Conservation (phyloP, 2,329 filamentous ascomycete species). For the Fusarium sambucinum region DNA sequence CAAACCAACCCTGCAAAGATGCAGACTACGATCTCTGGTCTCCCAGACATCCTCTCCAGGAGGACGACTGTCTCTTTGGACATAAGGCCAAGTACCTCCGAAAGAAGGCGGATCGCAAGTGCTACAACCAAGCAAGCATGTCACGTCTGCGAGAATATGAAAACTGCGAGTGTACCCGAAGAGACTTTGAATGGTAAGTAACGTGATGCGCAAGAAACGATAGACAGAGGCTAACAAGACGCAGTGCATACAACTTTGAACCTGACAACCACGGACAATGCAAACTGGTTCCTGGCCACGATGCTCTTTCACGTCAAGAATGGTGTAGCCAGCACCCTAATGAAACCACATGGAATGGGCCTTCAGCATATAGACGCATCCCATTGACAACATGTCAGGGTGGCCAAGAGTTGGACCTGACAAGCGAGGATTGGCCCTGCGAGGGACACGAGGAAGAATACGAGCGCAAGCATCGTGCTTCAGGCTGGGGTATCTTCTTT, state of each 20-base stretch:
- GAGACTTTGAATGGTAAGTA: conserved; percentile 91
- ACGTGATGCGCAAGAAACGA: neutral
- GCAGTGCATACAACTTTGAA: conserved; percentile 95
- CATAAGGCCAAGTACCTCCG: conserved; percentile 90
- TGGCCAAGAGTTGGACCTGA: conserved; percentile 80
- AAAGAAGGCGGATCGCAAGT: conserved; percentile 82
- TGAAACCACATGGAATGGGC: conserved; percentile 81
- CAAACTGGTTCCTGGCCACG: conserved; percentile 77
- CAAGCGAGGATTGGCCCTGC: conserved; percentile 68
- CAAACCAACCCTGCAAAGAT: conserved; percentile 75
- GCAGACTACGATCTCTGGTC: conserved; percentile 88
- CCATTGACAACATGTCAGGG: conserved; percentile 88
- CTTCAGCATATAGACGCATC: conserved; percentile 89
- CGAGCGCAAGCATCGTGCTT: conserved; percentile 74
- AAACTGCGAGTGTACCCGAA: conserved; percentile 85
- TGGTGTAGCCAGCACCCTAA: conserved; percentile 73
- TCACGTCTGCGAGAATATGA: conserved; percentile 77
- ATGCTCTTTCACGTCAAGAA: conserved; percentile 65
- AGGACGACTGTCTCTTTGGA: conserved; percentile 89
- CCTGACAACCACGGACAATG: conserved; percentile 82
- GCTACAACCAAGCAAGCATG: conserved; percentile 83
- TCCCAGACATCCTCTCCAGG: conserved; percentile 82
- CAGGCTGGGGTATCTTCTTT: conserved; percentile 84
- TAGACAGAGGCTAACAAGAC: conserved; percentile 25
- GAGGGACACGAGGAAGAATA: conserved; percentile 86